Evolutionary conservation across 306 rosid species (phyloP), one percentile per base, ranked within the genome.

Genomic region (Lathyrus tuberosus): DNA sequence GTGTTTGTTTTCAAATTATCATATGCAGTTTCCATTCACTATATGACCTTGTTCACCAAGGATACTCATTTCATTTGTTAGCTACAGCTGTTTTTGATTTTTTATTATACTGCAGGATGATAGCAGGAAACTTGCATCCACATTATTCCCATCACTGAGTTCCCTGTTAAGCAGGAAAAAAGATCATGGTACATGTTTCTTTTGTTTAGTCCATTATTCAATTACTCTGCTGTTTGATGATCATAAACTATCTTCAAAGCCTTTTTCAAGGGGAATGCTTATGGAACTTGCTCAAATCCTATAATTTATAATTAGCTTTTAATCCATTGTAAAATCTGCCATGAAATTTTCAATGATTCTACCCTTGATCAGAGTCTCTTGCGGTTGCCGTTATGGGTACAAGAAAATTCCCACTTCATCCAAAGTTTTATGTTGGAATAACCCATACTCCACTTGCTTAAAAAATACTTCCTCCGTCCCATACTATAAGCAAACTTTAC

Each of bases 81-180:
- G 12, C 64, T 40, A 22, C 26, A 18, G 42, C 75, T 65, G 15
- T 22, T 57, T 57, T 57, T 52, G 67, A 44, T 38, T 61, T 37
- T 61, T 66, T 70, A 83, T 76, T 74, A 28, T 62, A 46, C 71
- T 60, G 53, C 80, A 92, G 97, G 98, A 89, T 63, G 96, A 92
- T 65, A 87, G 98, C 84, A 83, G 96, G 76, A 85, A 86, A 78
- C 58, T 89, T 68, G 98, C 98, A 28, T 86, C 89, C 15, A 64
- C 78, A 73, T 73, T 92, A 72, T 92, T 92, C 86, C 98, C 98
- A 42, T 76, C 92, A 16, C 30, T 89, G 71, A 82, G 84, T 81
- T 79, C 86, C 33, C n/a, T 70, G 67, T 61, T 92, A 62, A 80
- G 53, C 79, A 83, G 96, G 75, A 92, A 92, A 72, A 92, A 89